Evolutionary conservation across 23 red algal species (phyloP).

Genomic region (Gracilaria caudata): DNA sequence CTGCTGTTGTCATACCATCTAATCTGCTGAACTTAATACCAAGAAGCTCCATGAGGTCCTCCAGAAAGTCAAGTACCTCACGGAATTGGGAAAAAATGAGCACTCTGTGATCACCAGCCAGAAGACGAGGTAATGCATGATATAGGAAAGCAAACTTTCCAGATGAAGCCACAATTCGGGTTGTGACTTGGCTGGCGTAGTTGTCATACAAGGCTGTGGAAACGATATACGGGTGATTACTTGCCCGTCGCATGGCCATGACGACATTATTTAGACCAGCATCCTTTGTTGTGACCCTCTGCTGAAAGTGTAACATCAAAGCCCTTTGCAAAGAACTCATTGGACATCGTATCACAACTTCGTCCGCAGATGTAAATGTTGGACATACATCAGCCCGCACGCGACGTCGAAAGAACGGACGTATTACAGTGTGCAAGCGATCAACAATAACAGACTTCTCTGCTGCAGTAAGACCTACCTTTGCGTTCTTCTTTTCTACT

Average conservation of each 20-base stretch:
- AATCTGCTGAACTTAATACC: conserved; percentile 68
- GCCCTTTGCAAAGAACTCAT: conserved; percentile 61
- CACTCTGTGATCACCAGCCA: conserved; percentile 70
- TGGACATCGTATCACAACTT: conserved; percentile 58
- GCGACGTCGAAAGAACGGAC: conserved; percentile 92
- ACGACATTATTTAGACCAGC: conserved; percentile 49
- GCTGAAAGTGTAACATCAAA: conserved; percentile 55
- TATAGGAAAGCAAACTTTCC: conserved; percentile 87
- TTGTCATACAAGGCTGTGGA: conserved; percentile 39
- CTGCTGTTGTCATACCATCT: conserved; percentile 73
- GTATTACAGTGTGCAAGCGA: conserved; percentile 84
- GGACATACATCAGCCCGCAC: conserved; percentile 81
- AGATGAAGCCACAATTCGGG: conserved; percentile 35
- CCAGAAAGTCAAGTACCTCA: conserved; percentile 83
- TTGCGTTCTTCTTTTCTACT: conserved; percentile 22
- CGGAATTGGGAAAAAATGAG: conserved; percentile 91
- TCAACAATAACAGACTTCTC: conserved; percentile 93
- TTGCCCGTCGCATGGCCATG: conserved; percentile 58
- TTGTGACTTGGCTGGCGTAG: not conserved
- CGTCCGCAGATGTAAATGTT: conserved; percentile 53
- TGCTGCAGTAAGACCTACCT: conserved; percentile 45
- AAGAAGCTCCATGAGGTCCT: conserved; percentile 73
- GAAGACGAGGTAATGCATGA: conserved; percentile 74
- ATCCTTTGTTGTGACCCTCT: not conserved
- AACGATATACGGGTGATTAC: conserved; percentile 71